Percentiles rank a stretch among this genome's conserved stretches.
Evolutionary conservation across 257 asterid species (phyloP).

Genomic region (Solanum stenotomum): DNA sequence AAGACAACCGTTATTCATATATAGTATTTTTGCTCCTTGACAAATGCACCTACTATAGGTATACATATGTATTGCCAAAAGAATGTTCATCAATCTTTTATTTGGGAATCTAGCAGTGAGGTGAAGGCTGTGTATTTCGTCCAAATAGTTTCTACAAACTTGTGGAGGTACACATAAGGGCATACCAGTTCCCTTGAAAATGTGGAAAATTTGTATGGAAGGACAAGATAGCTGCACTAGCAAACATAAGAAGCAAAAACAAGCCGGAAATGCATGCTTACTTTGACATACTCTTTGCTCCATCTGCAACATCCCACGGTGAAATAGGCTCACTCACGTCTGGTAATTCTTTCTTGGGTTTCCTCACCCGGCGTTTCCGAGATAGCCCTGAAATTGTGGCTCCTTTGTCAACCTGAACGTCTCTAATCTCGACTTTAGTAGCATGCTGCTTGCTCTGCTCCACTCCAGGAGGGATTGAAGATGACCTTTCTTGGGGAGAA

Average conservation of each 20-base stretch:
- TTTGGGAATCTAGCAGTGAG: neutral
- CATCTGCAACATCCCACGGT: constrained; percentile 1
- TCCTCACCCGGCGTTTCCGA: neutral
- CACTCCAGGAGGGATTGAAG: constrained; percentile 22
- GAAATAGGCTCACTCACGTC: neutral
- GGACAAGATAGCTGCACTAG: neutral
- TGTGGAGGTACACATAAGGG: neutral
- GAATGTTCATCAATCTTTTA: neutral
- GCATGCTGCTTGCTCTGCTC: constrained; percentile 14
- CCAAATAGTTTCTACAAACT: neutral
- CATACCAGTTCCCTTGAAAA: neutral
- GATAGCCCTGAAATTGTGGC: neutral
- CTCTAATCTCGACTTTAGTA: constrained; percentile 32
- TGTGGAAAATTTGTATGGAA: neutral
- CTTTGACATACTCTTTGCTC: constrained; percentile 3
- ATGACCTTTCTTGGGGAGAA: constrained; percentile 40
- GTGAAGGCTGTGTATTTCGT: neutral
- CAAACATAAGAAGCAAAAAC: neutral
- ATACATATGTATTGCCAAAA: neutral
- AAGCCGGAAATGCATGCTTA: neutral
- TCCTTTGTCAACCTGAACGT: constrained; percentile 13
- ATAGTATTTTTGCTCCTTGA: neutral
- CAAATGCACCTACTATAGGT: neutral
- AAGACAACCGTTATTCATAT: neutral
- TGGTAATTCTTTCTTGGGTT: neutral